Base-by-base conservation (phyloP, 176 grass and related monocot genomes). In the Zoysia pacifica region DNA sequence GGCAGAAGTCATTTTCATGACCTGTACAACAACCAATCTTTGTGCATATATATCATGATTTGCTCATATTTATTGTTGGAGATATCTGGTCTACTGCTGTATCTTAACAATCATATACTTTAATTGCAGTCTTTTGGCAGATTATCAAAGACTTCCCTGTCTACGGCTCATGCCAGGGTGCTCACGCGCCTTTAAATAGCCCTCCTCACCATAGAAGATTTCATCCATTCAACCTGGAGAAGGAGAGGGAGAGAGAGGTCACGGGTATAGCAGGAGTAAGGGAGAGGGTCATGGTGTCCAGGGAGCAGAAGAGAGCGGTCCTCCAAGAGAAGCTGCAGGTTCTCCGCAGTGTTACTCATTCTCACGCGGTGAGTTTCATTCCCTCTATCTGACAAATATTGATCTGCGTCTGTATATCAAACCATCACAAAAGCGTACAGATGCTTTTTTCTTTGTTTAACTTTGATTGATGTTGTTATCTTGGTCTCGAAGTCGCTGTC, bases 311-410 rank as follows among this genome's bases (percentile, higher is more conserved):
- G 66, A 72, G 81, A 74, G 67, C 73, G 16, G 79, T 47, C 65
- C 41, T 97, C 58, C 87, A 87, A 67, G 91, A 90, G 79, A 93
- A 94, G 82, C 86, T 97, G 41, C 82, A 91, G 59, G 70, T 91
- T 62, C 88, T 97, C 38, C 91, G 94, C 47, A 73, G 82, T 4
- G 51, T 94, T 73, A 88, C 94, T 55, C 85, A 91, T 84, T 97
- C 94, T 83, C 89, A 86, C 67, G 91, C 87, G 84, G 94, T 97
- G 86, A 78, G 49, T 87, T 36, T 67, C 50, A 20, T 79, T 53
- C 46, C 53, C 20, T 67, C 28, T 72, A 51, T 48, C 10, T 52
- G 0, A 28, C 15, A 45, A 65, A 61, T 16, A 53, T 79, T 80
- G 7, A 48, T 73, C 13, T 12, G 50, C 3, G 4, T 4, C 43